Percentiles rank a stretch among this genome's conserved stretches.
These are phyloP conservation scores for Capronia americana DNA, from an alignment of 2,329 filamentous ascomycete genomes.

Conservation along the genomic window DNA sequence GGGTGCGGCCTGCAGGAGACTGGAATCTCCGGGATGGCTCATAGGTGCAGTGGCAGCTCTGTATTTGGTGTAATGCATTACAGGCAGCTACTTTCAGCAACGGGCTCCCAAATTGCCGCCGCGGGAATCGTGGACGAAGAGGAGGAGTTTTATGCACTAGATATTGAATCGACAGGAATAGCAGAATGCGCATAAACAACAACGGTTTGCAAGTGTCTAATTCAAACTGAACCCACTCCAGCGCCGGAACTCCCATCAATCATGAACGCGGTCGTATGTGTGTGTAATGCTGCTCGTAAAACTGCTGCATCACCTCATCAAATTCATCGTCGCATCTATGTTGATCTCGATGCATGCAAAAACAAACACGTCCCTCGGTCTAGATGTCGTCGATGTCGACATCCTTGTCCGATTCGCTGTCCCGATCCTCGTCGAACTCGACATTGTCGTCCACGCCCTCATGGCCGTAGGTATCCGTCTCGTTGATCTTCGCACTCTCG, in stretches of 20 bases:
- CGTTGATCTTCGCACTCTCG: slow-evolving; percentile 99
- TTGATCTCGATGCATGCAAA: slow-evolving; percentile 13
- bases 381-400: slow-evolving; percentile 96
- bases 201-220: background rate
- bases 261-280: background rate
- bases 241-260: slow-evolving; percentile 26
- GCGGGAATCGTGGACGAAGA: background rate
- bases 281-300: background rate
- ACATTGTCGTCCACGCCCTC: slow-evolving; percentile 97
- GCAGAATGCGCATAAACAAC: background rate
- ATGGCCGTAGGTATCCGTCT: slow-evolving; percentile 92
- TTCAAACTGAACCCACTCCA: slow-evolving; percentile 5
- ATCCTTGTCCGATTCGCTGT: slow-evolving; percentile 64
- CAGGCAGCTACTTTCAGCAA: background rate
- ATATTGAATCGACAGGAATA: background rate
- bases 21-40: background rate
- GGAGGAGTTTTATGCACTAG: background rate
- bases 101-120: background rate
- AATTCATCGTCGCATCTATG: slow-evolving; percentile 1
- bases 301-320: slow-evolving; percentile 16
- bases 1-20: background rate
- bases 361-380: slow-evolving; percentile 40
- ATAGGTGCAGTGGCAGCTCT: background rate
- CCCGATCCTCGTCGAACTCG: slow-evolving; percentile 95
- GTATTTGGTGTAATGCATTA: background rate